phyloP scores from a whole-genome alignment of 257 asterid species.

The Rhazya stricta region DNA sequence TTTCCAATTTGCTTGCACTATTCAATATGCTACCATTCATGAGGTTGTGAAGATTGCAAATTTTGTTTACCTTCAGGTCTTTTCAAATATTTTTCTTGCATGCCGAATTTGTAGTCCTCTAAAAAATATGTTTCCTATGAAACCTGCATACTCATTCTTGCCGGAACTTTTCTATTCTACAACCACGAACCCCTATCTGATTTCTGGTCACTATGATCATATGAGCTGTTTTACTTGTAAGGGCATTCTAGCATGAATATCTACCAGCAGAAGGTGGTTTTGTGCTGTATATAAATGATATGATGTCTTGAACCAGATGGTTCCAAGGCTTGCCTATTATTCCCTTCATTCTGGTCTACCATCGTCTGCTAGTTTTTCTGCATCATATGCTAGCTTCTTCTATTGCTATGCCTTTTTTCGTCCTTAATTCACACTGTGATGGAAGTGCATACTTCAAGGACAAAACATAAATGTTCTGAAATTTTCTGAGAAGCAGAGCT shows the following conservation, averaged over 20 bases:
- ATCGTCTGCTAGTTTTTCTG: background rate
- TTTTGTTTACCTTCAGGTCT: too few relatives aligned
- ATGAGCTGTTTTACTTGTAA: background rate
- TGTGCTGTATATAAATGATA: background rate
- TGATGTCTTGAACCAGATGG: background rate
- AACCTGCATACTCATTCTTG: too few relatives aligned
- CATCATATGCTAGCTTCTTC: background rate
- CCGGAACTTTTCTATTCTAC: too few relatives aligned
- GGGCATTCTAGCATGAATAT: background rate
- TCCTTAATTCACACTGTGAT: background rate
- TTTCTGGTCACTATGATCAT: too few relatives aligned
- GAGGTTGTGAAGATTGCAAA: too few relatives aligned
- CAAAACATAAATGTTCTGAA: background rate
- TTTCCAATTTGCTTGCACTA: too few relatives aligned
- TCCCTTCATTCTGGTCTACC: background rate
- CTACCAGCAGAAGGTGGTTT: background rate
- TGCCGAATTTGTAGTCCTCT: too few relatives aligned
- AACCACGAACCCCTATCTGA: too few relatives aligned
- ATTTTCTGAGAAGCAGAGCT: background rate
- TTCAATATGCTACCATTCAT: too few relatives aligned
- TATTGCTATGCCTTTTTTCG: too few relatives aligned
- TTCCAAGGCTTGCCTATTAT: background rate
- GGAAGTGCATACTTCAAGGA: background rate
- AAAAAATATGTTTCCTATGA: too few relatives aligned
- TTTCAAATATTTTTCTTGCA: too few relatives aligned